A percentile compares a stretch with the other conserved stretches of the same genome.
Conservation (phyloP, 768 basidiomycete genomes). For the Crucibulum laeve region DNA sequence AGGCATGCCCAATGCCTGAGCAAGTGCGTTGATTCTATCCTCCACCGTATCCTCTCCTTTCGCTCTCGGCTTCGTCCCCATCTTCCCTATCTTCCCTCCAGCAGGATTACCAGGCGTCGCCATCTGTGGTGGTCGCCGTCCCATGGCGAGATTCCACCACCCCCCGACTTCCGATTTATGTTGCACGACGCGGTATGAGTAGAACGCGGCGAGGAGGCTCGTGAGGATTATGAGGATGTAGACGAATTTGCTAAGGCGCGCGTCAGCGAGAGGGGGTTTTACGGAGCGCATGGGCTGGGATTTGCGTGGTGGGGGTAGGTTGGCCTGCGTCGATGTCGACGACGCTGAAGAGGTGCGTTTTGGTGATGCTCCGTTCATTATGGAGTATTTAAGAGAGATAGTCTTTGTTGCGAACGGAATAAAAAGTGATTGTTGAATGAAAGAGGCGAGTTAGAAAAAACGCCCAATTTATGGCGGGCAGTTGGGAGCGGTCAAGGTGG, state of each 20-base stretch:
- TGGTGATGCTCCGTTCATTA: too few species aligned
- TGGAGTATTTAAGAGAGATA: too few species aligned
- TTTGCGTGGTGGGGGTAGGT: slow-evolving; percentile 25
- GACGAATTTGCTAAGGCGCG: slow-evolving; percentile 43
- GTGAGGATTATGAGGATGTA: slow-evolving; percentile 41
- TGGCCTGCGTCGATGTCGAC: slow-evolving; percentile 5
- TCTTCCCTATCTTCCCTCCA: slow-evolving; percentile 7
- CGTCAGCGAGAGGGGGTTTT: slow-evolving; percentile 38
- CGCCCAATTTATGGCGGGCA: too few species aligned
- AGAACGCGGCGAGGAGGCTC: slow-evolving; percentile 42
- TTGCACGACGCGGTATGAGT: slow-evolving; percentile 43
- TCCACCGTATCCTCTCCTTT: slow-evolving; percentile 29
- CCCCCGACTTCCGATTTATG: slow-evolving; percentile 51
- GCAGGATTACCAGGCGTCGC: neutral
- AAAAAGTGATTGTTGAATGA: too few species aligned
- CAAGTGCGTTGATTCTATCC: slow-evolving; percentile 55
- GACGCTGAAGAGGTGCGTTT: slow-evolving; percentile 13
- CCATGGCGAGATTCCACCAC: slow-evolving; percentile 55
- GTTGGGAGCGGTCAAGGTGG: too few species aligned
- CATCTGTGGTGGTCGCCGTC: slow-evolving; percentile 23
- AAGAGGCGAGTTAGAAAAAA: too few species aligned
- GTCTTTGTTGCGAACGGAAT: too few species aligned
- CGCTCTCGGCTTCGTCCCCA: slow-evolving; percentile 2
- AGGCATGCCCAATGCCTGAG: slow-evolving; percentile 57
- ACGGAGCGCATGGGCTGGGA: slow-evolving; percentile 22